Evolutionary conservation across 371 early-diverging fungal genomes (phyloP).

Genomic region (Mortierella polycephala): DNA sequence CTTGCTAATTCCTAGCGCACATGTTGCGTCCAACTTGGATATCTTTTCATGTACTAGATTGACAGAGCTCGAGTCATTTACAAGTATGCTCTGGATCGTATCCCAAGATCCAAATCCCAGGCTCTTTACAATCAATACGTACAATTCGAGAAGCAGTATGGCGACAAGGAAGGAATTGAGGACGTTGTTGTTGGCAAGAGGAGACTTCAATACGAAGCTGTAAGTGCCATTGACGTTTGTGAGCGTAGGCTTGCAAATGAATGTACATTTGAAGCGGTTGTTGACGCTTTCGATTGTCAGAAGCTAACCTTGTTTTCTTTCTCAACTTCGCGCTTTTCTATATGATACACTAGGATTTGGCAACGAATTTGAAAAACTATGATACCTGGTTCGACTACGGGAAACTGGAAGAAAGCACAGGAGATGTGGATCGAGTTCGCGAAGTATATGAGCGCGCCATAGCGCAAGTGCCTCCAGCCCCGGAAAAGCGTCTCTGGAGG

Average conservation of each 20-base stretch:
- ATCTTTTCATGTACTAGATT: constrained; percentile 52
- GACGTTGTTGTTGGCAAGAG: constrained; percentile 89
- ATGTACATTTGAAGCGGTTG: too few relatives aligned
- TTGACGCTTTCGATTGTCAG: too few relatives aligned
- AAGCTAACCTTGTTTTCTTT: not conserved
- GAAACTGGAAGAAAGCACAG: constrained; percentile 86
- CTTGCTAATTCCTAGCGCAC: not conserved
- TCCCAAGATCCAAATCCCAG: constrained; percentile 86
- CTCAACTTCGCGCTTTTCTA: not conserved
- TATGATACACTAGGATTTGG: constrained; percentile 62
- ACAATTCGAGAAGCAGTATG: constrained; percentile 96
- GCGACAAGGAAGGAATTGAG: constrained; percentile 89
- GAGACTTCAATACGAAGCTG: constrained; percentile 89
- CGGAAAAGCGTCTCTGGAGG: constrained; percentile 95
- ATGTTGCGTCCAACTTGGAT: not conserved
- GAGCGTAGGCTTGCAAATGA: too few relatives aligned
- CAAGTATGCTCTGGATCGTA: constrained; percentile 90
- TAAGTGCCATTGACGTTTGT: constrained; percentile 35
- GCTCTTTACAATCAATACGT: constrained; percentile 92
- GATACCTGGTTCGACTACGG: constrained; percentile 97
- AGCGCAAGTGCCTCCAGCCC: constrained; percentile 85
- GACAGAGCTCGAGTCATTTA: constrained; percentile 96
- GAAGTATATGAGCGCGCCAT: constrained; percentile 97
- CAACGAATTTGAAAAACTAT: constrained; percentile 86
- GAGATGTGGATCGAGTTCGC: constrained; percentile 80